Evolutionary conservation across 345 rosid species (phyloP), one percentile per base, ranked within the genome.

Genomic region (Murraya koenigii): DNA sequence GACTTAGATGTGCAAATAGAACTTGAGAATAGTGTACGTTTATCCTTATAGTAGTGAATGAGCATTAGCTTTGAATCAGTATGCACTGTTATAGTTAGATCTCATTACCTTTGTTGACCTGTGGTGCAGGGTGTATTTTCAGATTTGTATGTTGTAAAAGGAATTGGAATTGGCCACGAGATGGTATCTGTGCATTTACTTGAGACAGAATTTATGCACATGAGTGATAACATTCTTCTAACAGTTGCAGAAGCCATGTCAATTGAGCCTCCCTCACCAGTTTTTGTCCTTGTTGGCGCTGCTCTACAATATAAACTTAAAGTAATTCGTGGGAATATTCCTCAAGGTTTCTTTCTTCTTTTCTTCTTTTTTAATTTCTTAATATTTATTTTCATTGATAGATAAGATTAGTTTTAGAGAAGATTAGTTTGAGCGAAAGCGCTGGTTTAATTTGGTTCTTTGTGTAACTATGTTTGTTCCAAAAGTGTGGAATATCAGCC

Each of bases 161-260:
- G 98, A 79, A 80, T 83, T 65, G 90, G 82, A 56, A 95, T 93
- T 79, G 98, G 99, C 66, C 97, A 89, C 77, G 99, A 95, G 81
- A 89, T 82, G 73, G 97, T 95, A 77, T 91, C 91, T 13, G 98
- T 93, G 75, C 88, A 92, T 81, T 84, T 90, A 75, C 88, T 86
- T 81, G 99, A 95, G 89, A 88, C 94, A 71, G 87, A 87, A 28
- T 83, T 85, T 56, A 81, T 83, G 81, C 85, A 87, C 82, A 78
- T 92, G 88, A 84, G 84, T 25, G 99, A 93, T 78, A 87, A 84
- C 80, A 88, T 95, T 84, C 88, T 87, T 80, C 84, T 93, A 52
- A 93, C 98, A 35, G 99, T 95, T 36, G 99, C 95, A n/a, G 98
- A 95, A 86, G 99, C 99, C 81, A 92, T 95, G 91, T 93, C 97